Conservation (phyloP, 2,329 filamentous ascomycete genomes). For the Colletotrichum sansevieriae region DNA sequence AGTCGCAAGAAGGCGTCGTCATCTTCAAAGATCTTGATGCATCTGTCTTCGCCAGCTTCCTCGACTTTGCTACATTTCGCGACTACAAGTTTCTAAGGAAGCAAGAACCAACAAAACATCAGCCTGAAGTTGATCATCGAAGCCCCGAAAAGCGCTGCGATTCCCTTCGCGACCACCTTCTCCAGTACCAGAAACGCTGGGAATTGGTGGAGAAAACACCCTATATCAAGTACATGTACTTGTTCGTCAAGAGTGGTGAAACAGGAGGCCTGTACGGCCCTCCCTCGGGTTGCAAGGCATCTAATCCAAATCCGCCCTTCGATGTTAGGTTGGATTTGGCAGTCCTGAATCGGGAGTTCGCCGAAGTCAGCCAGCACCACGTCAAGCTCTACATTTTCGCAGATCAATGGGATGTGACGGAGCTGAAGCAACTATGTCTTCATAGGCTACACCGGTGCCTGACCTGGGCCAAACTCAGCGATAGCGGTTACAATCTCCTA, state of each 20-base stretch:
- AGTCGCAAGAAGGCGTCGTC: background rate
- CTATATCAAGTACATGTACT: constrained; percentile 4
- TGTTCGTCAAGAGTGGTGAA: background rate
- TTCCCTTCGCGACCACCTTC: background rate
- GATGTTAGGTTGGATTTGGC: background rate
- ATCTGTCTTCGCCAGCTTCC: constrained; percentile 8
- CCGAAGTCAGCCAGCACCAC: background rate
- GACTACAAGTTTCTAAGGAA: constrained; percentile 12
- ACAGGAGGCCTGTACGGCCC: background rate
- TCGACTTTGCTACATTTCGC: background rate
- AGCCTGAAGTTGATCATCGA: background rate
- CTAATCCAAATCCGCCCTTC: background rate
- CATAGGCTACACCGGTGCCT: background rate
- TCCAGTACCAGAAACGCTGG: background rate
- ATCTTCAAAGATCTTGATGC: constrained; percentile 3
- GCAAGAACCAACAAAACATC: background rate
- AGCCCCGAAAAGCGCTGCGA: background rate
- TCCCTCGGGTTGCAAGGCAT: background rate
- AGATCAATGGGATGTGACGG: constrained; percentile 4
- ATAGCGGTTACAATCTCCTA: background rate
- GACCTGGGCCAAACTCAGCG: background rate
- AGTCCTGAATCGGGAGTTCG: background rate
- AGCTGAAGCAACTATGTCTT: constrained; percentile 2
- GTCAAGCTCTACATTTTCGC: constrained; percentile 22
- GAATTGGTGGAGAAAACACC: background rate